Evolutionary conservation across 345 rosid genomes (phyloP).

Genomic region (Aquilaria sinensis): DNA sequence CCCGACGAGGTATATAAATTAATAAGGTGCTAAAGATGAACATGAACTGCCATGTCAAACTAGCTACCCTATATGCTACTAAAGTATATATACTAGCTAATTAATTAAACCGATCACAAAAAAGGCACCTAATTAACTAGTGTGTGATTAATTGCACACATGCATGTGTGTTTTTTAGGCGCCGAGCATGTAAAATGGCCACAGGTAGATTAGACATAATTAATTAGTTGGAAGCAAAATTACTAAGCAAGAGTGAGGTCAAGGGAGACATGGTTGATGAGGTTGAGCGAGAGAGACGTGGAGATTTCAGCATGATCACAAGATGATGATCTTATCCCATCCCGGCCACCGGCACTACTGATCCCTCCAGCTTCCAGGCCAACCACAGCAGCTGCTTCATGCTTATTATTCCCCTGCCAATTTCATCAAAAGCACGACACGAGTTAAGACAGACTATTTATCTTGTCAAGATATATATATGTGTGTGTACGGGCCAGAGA

Average conservation of each 20-base stretch:
- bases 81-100: no score
- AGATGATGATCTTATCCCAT: background rate
- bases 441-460: background rate
- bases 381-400: constrained; percentile 1
- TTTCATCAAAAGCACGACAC: background rate
- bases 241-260: constrained; percentile 40
- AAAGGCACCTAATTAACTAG: no score
- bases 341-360: background rate
- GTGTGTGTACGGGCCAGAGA: background rate
- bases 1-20: no score
- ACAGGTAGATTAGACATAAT: no score
- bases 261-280: constrained; percentile 26
- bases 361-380: background rate
- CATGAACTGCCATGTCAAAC: no score
- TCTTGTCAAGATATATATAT: no score
- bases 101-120: no score
- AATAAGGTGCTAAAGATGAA: no score
- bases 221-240: background rate
- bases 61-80: no score
- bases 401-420: constrained; percentile 12
- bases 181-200: no score
- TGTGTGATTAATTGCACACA: no score
- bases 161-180: no score
- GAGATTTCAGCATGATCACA: constrained; percentile 13
- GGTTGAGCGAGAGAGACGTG: constrained; percentile 6